These are phyloP conservation scores for Syzygium aromaticum DNA, from an alignment of 345 rosid genomes.

Conservation along the genomic window DNA sequence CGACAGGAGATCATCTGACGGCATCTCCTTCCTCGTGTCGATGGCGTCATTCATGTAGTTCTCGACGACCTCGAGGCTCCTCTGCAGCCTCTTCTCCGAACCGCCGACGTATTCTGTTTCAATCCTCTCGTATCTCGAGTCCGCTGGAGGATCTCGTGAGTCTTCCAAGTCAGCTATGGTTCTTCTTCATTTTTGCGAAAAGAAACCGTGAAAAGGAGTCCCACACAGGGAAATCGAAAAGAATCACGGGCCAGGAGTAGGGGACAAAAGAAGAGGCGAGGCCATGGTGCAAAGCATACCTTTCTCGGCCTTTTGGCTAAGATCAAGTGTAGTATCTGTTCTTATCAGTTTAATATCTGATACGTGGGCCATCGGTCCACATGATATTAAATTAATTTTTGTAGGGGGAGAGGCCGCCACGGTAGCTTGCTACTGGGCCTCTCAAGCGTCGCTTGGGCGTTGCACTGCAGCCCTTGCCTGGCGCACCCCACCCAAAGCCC, in stretches of 20 bases:
- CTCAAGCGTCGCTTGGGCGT: background rate
- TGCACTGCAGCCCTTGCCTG: background rate
- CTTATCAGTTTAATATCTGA: constrained; percentile 61
- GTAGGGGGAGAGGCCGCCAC: background rate
- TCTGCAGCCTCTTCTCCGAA: constrained; percentile 43
- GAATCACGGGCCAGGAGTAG: background rate
- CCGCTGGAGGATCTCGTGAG: too few species aligned
- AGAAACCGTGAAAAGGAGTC: too few species aligned
- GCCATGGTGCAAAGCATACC: constrained; percentile 9
- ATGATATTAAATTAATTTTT: constrained; percentile 32
- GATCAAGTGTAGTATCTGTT: constrained; percentile 61
- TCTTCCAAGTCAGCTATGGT: too few species aligned
- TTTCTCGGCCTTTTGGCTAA: constrained; percentile 68
- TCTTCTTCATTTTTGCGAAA: too few species aligned
- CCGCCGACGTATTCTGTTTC: constrained; percentile 8
- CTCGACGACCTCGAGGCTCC: constrained; percentile 52
- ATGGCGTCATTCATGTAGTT: constrained; percentile 76
- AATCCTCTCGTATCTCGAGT: too few species aligned
- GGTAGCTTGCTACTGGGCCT: background rate
- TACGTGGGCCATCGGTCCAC: constrained; percentile 28
- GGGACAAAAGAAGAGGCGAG: background rate
- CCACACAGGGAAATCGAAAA: background rate
- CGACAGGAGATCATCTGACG: constrained; percentile 76
- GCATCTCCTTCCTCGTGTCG: constrained; percentile 50
- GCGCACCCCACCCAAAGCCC: background rate